Percentiles rank a stretch among this genome's conserved stretches.
These are phyloP conservation scores for Solanum medicagineum DNA, from an alignment of 257 asterid genomes.

Conservation along the genomic window DNA sequence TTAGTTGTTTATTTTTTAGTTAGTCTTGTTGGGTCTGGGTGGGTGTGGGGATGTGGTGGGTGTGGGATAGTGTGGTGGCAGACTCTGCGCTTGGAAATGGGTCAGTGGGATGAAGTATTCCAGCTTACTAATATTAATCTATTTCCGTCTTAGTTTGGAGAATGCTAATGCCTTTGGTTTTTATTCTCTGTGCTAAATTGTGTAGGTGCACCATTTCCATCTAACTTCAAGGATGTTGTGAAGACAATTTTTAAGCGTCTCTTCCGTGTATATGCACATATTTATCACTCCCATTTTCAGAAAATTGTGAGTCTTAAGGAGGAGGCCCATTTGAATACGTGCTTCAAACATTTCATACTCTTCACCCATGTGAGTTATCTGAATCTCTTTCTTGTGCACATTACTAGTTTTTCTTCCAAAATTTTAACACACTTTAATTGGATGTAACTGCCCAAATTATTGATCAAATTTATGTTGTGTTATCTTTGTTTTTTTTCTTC, in stretches of 20 bases:
- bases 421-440: not conserved
- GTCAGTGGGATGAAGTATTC: not conserved
- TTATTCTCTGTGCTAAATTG: not conserved
- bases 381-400: not conserved
- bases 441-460: not conserved
- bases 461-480: not conserved
- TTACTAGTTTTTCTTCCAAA: not conserved
- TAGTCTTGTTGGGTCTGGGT: not conserved
- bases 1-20: not conserved
- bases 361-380: conserved; percentile 57
- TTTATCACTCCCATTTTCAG: conserved; percentile 73
- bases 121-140: not conserved
- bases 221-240: conserved; percentile 71
- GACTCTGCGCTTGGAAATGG: not conserved
- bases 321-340: conserved; percentile 80
- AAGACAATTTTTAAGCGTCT: conserved; percentile 73
- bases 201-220: conserved; percentile 75
- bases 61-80: not conserved
- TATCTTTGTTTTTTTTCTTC: not conserved
- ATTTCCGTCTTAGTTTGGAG: not conserved
- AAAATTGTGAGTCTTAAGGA: conserved; percentile 65
- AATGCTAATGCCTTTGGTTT: not conserved
- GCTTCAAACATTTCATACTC: conserved; percentile 70
- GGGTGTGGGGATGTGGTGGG: not conserved
- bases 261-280: conserved; percentile 79